Conservation (phyloP, 208 protist genomes). For the Acanthamoeba sp. region DNA sequence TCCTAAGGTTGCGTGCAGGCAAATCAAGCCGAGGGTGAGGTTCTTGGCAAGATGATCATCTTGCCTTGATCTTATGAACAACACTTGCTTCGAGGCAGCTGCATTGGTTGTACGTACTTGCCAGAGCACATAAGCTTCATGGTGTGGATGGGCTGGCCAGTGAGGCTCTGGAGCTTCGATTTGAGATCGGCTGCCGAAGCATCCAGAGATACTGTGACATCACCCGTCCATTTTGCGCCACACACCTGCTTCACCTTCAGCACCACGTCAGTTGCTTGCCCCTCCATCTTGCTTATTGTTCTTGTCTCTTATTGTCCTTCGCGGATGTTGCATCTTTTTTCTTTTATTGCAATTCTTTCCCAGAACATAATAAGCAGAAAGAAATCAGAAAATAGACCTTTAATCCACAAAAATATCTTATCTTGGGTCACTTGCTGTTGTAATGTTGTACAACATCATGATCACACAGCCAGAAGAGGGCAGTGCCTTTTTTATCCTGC, state of each 20-base stretch:
- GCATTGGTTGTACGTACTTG: constrained; percentile 21
- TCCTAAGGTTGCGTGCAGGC: background rate
- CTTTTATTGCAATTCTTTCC: too few species aligned
- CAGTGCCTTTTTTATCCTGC: too few species aligned
- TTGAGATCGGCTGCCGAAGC: background rate
- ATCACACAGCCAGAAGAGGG: too few species aligned
- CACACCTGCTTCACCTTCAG: constrained; percentile 65
- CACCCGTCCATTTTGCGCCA: constrained; percentile 43
- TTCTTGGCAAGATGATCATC: background rate
- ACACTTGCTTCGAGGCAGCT: too few species aligned
- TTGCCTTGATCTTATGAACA: too few species aligned
- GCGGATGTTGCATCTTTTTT: background rate
- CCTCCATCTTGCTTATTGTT: background rate
- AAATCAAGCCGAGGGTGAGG: background rate
- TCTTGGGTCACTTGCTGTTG: too few species aligned
- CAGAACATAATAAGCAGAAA: too few species aligned
- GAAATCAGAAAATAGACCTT: too few species aligned
- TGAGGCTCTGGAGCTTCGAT: background rate
- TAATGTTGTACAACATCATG: too few species aligned
- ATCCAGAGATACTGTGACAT: background rate
- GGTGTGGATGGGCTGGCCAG: constrained; percentile 13
- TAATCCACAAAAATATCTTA: too few species aligned
- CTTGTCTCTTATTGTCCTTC: background rate
- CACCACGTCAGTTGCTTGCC: background rate
- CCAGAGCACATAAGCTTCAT: constrained; percentile 35